These are phyloP conservation scores for Chaetomium fimeti DNA, from an alignment of 495 filamentous ascomycete species.

Conservation along the genomic window DNA sequence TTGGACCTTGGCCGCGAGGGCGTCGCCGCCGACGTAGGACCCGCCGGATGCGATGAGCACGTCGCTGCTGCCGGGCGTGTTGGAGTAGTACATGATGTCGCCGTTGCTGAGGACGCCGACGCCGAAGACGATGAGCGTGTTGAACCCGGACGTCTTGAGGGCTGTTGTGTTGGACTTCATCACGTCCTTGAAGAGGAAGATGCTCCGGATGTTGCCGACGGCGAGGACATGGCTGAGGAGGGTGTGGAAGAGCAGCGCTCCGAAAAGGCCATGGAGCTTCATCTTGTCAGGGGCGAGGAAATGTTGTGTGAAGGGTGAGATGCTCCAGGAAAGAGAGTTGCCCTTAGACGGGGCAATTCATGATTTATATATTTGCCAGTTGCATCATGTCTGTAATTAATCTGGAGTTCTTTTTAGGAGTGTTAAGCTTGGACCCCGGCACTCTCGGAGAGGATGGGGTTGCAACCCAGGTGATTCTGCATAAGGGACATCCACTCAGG, in stretches of 20 bases:
- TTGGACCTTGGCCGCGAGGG: slow-evolving; percentile 41
- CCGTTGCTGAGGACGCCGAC: slow-evolving; percentile 44
- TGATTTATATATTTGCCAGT: no score
- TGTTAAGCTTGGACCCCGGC: no score
- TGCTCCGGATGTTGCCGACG: slow-evolving; percentile 34
- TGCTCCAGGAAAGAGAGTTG: background rate
- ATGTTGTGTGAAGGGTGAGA: background rate
- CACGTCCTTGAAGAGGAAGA: slow-evolving; percentile 49
- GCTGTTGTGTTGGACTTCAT: slow-evolving; percentile 44
- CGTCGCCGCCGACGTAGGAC: slow-evolving; percentile 40
- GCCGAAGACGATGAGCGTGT: slow-evolving; percentile 43
- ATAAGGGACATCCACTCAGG: background rate
- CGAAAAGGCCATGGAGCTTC: background rate
- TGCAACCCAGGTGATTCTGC: no score
- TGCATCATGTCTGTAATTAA: no score
- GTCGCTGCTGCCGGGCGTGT: slow-evolving; percentile 43
- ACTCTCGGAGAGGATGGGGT: no score
- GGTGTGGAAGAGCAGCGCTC: background rate
- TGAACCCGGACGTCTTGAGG: slow-evolving; percentile 43
- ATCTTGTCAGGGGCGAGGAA: background rate
- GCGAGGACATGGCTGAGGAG: slow-evolving; percentile 6
- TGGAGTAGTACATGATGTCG: slow-evolving; percentile 50
- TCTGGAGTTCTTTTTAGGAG: no score
- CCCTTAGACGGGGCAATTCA: background rate
- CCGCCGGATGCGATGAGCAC: slow-evolving; percentile 37